Evolutionary conservation across 345 rosid species (phyloP).

Genomic region (Salix arbutifolia): DNA sequence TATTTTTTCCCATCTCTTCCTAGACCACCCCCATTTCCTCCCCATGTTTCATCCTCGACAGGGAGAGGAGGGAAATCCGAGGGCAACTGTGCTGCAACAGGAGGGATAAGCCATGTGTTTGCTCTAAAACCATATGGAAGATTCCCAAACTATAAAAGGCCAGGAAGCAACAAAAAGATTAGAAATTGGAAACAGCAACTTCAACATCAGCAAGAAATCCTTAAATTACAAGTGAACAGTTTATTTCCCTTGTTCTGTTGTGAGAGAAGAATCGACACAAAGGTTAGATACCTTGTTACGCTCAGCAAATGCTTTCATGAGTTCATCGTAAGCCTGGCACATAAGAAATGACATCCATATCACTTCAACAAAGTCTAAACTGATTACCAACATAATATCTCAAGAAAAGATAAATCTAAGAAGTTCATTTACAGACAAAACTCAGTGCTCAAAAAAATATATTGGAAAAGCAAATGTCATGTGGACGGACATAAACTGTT

Average conservation of each 20-base stretch:
- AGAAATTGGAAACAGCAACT: background rate
- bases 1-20: constrained; percentile 21
- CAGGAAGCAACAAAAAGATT: background rate
- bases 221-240: background rate
- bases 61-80: constrained; percentile 72
- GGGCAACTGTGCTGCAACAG: constrained; percentile 67
- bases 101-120: constrained; percentile 94
- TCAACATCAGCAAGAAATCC: background rate
- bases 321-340: constrained; percentile 76
- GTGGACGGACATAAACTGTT: background rate
- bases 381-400: background rate
- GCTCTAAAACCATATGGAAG: constrained; percentile 97
- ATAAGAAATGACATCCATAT: constrained; percentile 14
- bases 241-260: background rate
- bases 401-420: background rate
- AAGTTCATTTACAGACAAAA: background rate
- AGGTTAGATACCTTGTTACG: constrained; percentile 71
- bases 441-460: background rate
- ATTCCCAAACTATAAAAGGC: constrained; percentile 75
- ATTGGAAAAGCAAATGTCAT: background rate
- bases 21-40: constrained; percentile 91
- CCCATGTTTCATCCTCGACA: constrained; percentile 85
- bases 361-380: background rate
- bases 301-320: constrained; percentile 81
- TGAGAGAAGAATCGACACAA: background rate